Evolutionary conservation across 2,329 filamentous ascomycete genomes (phyloP), one percentile per base, ranked within the genome.

Genomic region (Xylaria digitata): DNA sequence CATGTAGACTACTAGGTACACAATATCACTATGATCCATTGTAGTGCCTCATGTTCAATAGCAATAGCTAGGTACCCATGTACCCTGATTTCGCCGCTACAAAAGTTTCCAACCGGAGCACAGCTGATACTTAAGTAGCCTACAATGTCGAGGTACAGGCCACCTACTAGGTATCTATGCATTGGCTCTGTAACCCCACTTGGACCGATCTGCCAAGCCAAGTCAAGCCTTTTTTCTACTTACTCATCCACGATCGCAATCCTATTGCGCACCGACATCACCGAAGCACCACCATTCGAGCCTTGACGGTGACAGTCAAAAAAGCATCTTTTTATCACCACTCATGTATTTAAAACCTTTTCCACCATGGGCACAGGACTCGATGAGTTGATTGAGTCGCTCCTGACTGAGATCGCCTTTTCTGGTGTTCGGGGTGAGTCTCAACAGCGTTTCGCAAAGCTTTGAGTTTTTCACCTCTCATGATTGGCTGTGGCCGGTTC

Each of bases 331-430:
- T 67, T 72, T 65, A 56, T 55, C 61, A 37, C 62, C 57, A 54
- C 59, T 42, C 66, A 77, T 76, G 75, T 40, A 63, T 70, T 30
- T 55, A 53, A 48, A 50, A 56, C 43, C 21, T 34, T 59, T 48
- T 56, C 63, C 74, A 77, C 65, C 30, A 80, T 80, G 78, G 76
- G 76, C 52, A 78, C 74, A 69, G 81, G 80, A 70, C 78, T 83
- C 66, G 82, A 83, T 73, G 80, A 80, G 73, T 74, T 83, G 72
- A 77, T 83, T 58, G 81, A 83, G 71, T 79, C 77, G 66, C 79
- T 83, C 66, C 75, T 83, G 63, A 78, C 75, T 1, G 80, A 83
- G 75, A 81, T 82, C 48, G 81, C 81, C 19, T 82, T 82, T 72
- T 79, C 78, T 42, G 81, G 82, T 40, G 76, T 80, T 61, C 76